Evolutionary conservation across 2,329 filamentous ascomycete genomes (phyloP), one percentile per base, ranked within the genome.

Genomic region (Fusarium transvaalense): DNA sequence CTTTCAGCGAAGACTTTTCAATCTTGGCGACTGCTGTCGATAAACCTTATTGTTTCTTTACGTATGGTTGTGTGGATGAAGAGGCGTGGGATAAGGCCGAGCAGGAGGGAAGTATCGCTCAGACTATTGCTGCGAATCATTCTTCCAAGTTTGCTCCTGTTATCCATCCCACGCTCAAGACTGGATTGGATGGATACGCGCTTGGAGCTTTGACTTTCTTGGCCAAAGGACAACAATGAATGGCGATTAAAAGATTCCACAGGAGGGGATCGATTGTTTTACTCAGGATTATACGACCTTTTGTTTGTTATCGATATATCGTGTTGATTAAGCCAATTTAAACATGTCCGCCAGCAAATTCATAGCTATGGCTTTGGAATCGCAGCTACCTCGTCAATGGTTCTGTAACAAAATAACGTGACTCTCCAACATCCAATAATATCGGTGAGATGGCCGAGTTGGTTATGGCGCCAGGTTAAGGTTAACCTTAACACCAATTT

Each of bases 1-100:
- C 79, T 5, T 84, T 81, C 0, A 85, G 82, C 42, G 89, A 91
- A 68, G 88, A 91, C 64, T 89, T 90, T 31, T 66, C 66, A 0
- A 67, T 74, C 8, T 43, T 78, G 5, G 73, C 76, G 1, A 65
- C 68, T 10, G 56, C 68, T 21, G 37, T 59, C 5, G 42, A 62
- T 0, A 70, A 50, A n/a, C 73, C 73, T 0, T 69, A 56, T 8
- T 64, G 61, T 10, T 76, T 76, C 21, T 75, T 72, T 29, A 59
- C 61, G 0, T 74, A 63, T 10, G 74, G 75, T 0, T 69, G 67
- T 6, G 56, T 69, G 0, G 66, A 68, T 0, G 50, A 42, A 4
- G 55, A 39, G 6, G n/a, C 59, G 0, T 76, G 72, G 69, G 71
- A 74, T 17, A 29, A 51, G 13, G 62, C 50, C 1, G 53, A 62